A percentile compares a stretch with the other conserved stretches of the same genome.
phyloP scores from a whole-genome alignment of 108 stramenopile genomes.

The Cyclostephanos tholiformis region DNA sequence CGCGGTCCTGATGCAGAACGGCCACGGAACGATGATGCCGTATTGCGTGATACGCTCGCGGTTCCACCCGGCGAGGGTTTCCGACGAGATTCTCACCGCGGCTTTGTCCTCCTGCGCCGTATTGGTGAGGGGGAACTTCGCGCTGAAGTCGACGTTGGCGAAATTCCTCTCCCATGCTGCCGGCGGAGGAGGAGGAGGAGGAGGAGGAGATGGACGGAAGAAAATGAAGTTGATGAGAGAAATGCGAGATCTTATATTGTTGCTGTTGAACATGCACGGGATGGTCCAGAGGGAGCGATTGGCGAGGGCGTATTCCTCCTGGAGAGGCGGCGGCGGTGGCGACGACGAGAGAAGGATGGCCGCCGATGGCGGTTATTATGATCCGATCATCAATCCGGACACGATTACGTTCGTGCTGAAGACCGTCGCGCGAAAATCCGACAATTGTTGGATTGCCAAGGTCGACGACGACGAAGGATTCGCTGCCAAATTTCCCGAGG shows the following conservation, averaged over 20 bases:
- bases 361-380: not conserved
- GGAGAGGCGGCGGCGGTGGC: not conserved
- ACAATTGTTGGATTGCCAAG: slow-evolving; percentile 66
- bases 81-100: slow-evolving; percentile 55
- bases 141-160: slow-evolving; percentile 63
- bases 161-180: slow-evolving; percentile 14
- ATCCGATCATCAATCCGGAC: slow-evolving; percentile 47
- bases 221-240: slow-evolving; percentile 40
- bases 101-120: slow-evolving; percentile 76
- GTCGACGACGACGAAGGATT: slow-evolving; percentile 75
- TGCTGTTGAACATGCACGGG: slow-evolving; percentile 72
- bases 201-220: slow-evolving; percentile 10
- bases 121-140: slow-evolving; percentile 82
- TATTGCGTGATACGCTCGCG: slow-evolving; percentile 66
- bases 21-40: slow-evolving; percentile 70
- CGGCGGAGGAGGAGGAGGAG: not conserved
- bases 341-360: slow-evolving; percentile 1
- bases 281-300: slow-evolving; percentile 65
- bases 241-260: slow-evolving; percentile 73
- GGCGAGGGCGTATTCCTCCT: slow-evolving; percentile 41
- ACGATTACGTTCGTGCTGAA: slow-evolving; percentile 60
- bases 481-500: slow-evolving; percentile 50
- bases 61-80: slow-evolving; percentile 45
- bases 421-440: slow-evolving; percentile 58
- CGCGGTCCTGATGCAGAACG: slow-evolving; percentile 57